These are phyloP conservation scores for Auriculariales sp. DNA, from an alignment of 768 basidiomycete genomes.

Conservation along the genomic window DNA sequence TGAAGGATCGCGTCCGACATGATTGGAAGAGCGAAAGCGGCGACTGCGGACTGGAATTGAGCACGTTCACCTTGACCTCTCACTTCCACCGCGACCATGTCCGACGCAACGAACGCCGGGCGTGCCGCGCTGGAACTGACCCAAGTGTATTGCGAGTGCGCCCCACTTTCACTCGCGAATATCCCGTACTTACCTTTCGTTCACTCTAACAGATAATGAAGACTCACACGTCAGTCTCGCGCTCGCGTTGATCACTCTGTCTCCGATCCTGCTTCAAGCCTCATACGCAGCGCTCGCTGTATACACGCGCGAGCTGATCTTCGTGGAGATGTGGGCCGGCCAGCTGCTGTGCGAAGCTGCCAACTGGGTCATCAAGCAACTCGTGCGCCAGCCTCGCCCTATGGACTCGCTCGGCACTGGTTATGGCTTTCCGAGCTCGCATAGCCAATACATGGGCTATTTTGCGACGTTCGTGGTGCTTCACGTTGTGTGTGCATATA, in stretches of 20 bases:
- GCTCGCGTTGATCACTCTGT: slow-evolving; percentile 50
- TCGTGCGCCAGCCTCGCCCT: slow-evolving; percentile 56
- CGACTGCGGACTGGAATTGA: too few species aligned
- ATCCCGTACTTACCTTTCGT: slow-evolving; percentile 1
- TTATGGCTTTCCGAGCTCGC: slow-evolving; percentile 80
- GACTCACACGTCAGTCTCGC: slow-evolving; percentile 39
- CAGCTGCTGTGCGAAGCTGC: slow-evolving; percentile 58
- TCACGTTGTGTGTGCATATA: slow-evolving; percentile 56
- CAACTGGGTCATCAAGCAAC: slow-evolving; percentile 54
- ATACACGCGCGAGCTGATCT: slow-evolving; percentile 63
- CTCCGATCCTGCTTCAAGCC: slow-evolving; percentile 60
- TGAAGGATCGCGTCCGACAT: not conserved
- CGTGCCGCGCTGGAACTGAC: not conserved
- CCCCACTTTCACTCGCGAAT: not conserved
- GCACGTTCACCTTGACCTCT: too few species aligned
- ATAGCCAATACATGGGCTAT: slow-evolving; percentile 85
- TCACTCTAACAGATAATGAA: slow-evolving; percentile 36
- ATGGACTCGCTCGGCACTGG: slow-evolving; percentile 50
- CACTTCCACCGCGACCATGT: too few species aligned
- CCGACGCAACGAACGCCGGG: not conserved
- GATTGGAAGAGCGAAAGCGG: too few species aligned
- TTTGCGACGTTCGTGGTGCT: slow-evolving; percentile 63
- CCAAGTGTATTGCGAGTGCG: not conserved
- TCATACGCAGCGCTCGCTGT: slow-evolving; percentile 65
- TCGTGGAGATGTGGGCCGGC: slow-evolving; percentile 74